These are phyloP conservation scores for Francoa sonchifolia DNA, from an alignment of 441 rosid species.

Conservation along the genomic window DNA sequence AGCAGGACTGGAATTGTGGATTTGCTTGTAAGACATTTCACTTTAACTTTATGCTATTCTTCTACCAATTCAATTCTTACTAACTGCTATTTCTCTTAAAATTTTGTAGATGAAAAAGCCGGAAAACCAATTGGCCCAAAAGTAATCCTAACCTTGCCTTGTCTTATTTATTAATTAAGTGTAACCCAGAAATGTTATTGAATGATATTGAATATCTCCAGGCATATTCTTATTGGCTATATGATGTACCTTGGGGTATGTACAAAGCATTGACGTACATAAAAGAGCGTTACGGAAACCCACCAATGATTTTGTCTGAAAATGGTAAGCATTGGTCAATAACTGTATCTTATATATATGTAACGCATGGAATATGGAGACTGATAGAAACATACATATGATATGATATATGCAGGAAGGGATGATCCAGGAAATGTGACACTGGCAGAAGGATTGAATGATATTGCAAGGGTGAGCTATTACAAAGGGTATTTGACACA, in stretches of 20 bases:
- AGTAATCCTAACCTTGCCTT: constrained; percentile 17
- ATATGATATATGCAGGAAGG: constrained; percentile 40
- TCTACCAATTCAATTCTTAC: neutral
- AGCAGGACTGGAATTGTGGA: constrained; percentile 75
- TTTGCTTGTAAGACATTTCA: constrained; percentile 50
- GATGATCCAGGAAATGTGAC: constrained; percentile 80
- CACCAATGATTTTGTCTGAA: constrained; percentile 63
- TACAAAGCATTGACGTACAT: constrained; percentile 76
- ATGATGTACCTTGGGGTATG: constrained; percentile 89
- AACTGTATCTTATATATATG: neutral
- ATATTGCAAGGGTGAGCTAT: constrained; percentile 60
- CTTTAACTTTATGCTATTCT: neutral
- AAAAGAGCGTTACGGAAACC: constrained; percentile 79
- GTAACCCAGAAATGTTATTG: neutral
- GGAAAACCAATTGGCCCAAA: constrained; percentile 72
- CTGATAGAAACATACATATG: neutral
- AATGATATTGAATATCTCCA: constrained; percentile 12
- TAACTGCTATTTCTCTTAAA: constrained; percentile 4
- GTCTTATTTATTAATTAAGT: neutral
- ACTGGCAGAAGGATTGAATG: constrained; percentile 51
- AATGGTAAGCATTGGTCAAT: constrained; percentile 37
- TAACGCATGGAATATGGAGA: neutral
- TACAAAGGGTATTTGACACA: constrained; percentile 59
- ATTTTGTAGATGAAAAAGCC: constrained; percentile 38
- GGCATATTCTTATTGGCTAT: constrained; percentile 86